Base-by-base conservation (phyloP, 2,329 filamentous ascomycete species). In the Botrytis sinoallii region DNA sequence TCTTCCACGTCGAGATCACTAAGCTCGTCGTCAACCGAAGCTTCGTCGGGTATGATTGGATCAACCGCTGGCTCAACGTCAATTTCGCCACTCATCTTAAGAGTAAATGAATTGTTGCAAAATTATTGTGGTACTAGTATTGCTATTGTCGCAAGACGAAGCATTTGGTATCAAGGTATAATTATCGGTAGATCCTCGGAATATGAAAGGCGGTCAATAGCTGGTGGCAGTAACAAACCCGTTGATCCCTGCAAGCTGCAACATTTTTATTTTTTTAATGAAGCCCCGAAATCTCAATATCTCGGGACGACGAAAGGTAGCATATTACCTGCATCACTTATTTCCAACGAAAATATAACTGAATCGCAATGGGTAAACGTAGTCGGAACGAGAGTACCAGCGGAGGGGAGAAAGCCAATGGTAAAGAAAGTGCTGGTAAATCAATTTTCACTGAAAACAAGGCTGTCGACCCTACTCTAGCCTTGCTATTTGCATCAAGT, bases 401-500 rank as follows among this genome's bases (percentile, higher is more conserved):
- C 44, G 48, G 29, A 25, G 52, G 25, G 16, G 64, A 68, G 25
- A 48, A 42, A n/a, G 48, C 14, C 18, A 66, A 66, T 57, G 75
- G 79, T 72, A 77, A 76, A 55, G 73, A 76, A 66, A 68, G 63
- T 60, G 73, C 75, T 74, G 73, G 73, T 60, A 79, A 81, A 74
- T 76, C 82, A 55, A 80, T 84, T 71, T n/a, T 78, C 18, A 75
- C 75, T 18, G 74, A 79, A 40, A 77, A 78, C 64, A 88, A 88
- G 81, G 85, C 86, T 74, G 85, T 94, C 75, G 92, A 94, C 84
- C 91, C 92, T 81, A 84, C 86, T 73, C 85, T 94, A 77, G 86
- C 90, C 79, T 90, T 91, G 75, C 86, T 94, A 57, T 94, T 94
- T 83, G 87, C 90, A 73, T 85, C 87, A 73, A 94, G 92, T 85